A percentile compares a stretch with the other conserved stretches of the same genome.
These are phyloP conservation scores for Rhododendron molle DNA, from an alignment of 148 eudicot species.

Conservation along the genomic window DNA sequence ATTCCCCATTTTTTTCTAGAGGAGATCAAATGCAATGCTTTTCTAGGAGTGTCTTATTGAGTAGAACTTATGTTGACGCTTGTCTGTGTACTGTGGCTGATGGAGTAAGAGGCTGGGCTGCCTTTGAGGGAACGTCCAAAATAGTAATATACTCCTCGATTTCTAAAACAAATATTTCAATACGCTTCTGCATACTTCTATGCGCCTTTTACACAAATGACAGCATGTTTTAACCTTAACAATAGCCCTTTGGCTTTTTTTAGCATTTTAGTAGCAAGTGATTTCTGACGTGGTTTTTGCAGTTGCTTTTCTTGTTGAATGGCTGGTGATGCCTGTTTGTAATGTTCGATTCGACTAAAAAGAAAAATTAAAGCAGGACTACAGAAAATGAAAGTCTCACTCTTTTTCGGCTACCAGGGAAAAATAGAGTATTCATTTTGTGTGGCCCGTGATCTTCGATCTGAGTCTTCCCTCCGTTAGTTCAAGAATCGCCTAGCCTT, in stretches of 20 bases:
- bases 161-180: no score
- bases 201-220: not conserved
- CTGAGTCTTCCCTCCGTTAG: no score
- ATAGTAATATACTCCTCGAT: no score
- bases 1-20: not conserved
- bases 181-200: not conserved
- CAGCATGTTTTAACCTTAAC: not conserved
- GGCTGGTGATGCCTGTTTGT: not conserved
- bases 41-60: not conserved
- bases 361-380: no score
- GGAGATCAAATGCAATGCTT: not conserved
- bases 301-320: not conserved
- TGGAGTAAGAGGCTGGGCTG: not conserved
- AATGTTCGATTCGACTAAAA: no score
- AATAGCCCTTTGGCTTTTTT: not conserved
- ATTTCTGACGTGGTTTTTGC: not conserved
- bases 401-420: no score
- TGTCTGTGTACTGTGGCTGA: not conserved
- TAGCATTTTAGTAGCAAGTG: not conserved
- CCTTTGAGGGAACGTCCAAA: not conserved
- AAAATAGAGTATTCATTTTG: no score
- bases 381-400: no score
- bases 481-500: no score
- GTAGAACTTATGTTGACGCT: not conserved
- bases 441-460: no score